Evolutionary conservation across 495 filamentous ascomycete genomes (phyloP).

Genomic region (Xylaria grammica): DNA sequence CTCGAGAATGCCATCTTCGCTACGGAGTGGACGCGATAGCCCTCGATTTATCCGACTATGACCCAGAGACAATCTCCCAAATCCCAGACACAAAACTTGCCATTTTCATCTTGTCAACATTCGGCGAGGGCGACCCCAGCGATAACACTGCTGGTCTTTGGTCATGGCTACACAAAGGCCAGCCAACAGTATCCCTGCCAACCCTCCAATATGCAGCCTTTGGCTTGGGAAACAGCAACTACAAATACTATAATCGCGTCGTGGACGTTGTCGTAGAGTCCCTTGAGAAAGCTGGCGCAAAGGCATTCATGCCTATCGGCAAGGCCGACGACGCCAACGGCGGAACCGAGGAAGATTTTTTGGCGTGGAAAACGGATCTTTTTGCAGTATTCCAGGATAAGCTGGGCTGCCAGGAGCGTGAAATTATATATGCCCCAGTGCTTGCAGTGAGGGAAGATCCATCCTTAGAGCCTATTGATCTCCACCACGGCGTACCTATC

Average conservation of each 20-base stretch:
- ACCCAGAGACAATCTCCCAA: slow-evolving; percentile 45
- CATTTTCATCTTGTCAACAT: slow-evolving; percentile 59
- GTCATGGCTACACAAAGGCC: slow-evolving; percentile 43
- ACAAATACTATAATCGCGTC: slow-evolving; percentile 58
- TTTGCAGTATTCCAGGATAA: slow-evolving; percentile 40
- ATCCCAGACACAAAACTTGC: slow-evolving; percentile 50
- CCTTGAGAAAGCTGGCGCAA: slow-evolving; percentile 46
- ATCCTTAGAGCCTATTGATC: slow-evolving; percentile 44
- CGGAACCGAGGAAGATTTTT: slow-evolving; percentile 57
- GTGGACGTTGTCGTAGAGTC: slow-evolving; percentile 46
- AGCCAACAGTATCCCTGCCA: slow-evolving; percentile 23
- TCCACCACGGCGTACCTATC: slow-evolving; percentile 48
- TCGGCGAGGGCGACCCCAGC: slow-evolving; percentile 61
- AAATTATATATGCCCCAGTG: slow-evolving; percentile 48
- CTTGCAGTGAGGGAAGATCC: slow-evolving; percentile 46
- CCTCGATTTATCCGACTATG: slow-evolving; percentile 58
- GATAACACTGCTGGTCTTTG: slow-evolving; percentile 57
- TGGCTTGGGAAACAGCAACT: slow-evolving; percentile 57
- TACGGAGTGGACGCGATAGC: slow-evolving; percentile 51
- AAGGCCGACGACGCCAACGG: slow-evolving; percentile 55
- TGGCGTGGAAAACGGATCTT: slow-evolving; percentile 54
- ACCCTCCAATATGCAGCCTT: slow-evolving; percentile 52
- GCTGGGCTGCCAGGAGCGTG: slow-evolving; percentile 36
- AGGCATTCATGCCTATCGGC: slow-evolving; percentile 43
- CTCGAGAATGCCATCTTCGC: slow-evolving; percentile 48